Conservation (phyloP, 768 basidiomycete species). For the Boletus subcaerulescens region DNA sequence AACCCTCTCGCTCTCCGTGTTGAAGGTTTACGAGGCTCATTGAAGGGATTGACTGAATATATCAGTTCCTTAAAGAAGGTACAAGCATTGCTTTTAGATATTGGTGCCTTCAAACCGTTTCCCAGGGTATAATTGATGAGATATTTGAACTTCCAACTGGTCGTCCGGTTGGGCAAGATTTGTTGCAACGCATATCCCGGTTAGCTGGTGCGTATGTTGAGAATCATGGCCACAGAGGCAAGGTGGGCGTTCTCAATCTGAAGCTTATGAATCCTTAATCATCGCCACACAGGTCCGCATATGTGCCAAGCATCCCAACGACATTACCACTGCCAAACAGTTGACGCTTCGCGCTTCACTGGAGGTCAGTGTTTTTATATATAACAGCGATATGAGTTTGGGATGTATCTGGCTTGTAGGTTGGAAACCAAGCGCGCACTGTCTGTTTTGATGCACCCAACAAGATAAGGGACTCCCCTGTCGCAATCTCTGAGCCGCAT, state of each 20-base stretch:
- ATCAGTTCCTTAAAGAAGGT: slow-evolving; percentile 52
- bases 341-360: slow-evolving; percentile 50
- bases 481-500: slow-evolving; percentile 32
- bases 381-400: slow-evolving; percentile 4
- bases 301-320: slow-evolving; percentile 43
- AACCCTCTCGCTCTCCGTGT: slow-evolving; percentile 58
- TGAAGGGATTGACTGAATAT: slow-evolving; percentile 47
- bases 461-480: slow-evolving; percentile 22
- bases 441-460: slow-evolving; percentile 33
- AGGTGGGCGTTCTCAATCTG: slow-evolving; percentile 35
- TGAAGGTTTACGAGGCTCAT: slow-evolving; percentile 52
- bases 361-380: slow-evolving; percentile 40
- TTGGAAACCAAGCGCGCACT: slow-evolving; percentile 13
- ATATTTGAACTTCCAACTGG: slow-evolving; percentile 44
- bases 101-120: not conserved
- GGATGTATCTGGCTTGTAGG: slow-evolving; percentile 8
- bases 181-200: slow-evolving; percentile 68
- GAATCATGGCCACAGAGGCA: slow-evolving; percentile 42
- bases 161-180: slow-evolving; percentile 40
- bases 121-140: slow-evolving; percentile 31
- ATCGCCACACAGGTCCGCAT: slow-evolving; percentile 47
- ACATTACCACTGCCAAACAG: slow-evolving; percentile 46
- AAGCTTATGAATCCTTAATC: not conserved
- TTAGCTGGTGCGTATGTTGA: slow-evolving; percentile 63
- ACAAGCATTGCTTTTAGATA: not conserved